A percentile compares a stretch with the other conserved stretches of the same genome.
Conservation (phyloP, 371 early-diverging fungal genomes). For the Conidiobolus incongruus region DNA sequence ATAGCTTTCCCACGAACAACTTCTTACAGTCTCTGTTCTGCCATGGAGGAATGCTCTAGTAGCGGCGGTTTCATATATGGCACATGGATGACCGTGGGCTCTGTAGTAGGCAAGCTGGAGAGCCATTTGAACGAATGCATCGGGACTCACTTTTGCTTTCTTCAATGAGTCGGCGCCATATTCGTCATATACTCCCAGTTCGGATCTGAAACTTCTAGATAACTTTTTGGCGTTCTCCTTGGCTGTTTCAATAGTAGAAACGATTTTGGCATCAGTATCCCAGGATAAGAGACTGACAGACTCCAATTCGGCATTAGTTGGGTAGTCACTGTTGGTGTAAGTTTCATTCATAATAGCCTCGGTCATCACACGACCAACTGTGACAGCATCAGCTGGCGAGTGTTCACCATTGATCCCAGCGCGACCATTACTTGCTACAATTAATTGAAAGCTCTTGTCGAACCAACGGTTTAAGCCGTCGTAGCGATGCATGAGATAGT, state of each 20-base stretch:
- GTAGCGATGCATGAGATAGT: constrained; percentile 50
- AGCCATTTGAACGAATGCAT: constrained; percentile 59
- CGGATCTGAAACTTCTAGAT: constrained; percentile 36
- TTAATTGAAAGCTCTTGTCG: constrained; percentile 77
- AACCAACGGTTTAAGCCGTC: constrained; percentile 82
- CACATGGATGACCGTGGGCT: constrained; percentile 23
- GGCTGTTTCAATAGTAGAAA: constrained; percentile 25
- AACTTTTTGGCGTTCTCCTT: constrained; percentile 27
- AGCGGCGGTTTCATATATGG: constrained; percentile 59
- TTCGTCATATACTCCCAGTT: constrained; percentile 37
- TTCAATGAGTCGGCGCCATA: constrained; percentile 73
- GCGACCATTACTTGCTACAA: constrained; percentile 63
- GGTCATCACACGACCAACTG: constrained; percentile 28
- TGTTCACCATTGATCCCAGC: constrained; percentile 92
- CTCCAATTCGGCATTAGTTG: too few relatives aligned
- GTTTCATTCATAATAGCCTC: too few relatives aligned
- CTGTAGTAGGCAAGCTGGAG: constrained; percentile 54
- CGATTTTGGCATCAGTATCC: constrained; percentile 21
- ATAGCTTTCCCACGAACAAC: constrained; percentile 37
- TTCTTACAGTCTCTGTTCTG: constrained; percentile 65
- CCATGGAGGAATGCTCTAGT: constrained; percentile 55
- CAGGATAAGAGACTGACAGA: constrained; percentile 34
- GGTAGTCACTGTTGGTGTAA: too few relatives aligned
- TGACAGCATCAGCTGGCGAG: constrained; percentile 78
- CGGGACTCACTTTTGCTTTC: constrained; percentile 40